phyloP scores from a whole-genome alignment of 2,329 filamentous ascomycete genomes.

The Helicocarpus griseus region DNA sequence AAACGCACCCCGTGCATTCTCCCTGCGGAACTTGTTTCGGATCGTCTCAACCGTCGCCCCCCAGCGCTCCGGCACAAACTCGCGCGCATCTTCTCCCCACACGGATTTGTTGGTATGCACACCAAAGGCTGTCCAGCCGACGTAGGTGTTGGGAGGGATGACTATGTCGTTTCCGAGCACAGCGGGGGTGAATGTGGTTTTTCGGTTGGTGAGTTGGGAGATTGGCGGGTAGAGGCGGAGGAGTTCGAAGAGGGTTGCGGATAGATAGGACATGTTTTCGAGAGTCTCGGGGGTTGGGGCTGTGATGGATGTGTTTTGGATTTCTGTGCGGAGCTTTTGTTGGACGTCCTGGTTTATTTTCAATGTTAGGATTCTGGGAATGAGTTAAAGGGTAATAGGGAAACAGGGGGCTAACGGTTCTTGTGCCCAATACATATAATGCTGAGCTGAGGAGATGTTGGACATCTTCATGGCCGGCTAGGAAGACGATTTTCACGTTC shows the following conservation, averaged over 20 bases:
- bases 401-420: not conserved
- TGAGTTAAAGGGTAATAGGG: too few relatives aligned
- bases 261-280: not conserved
- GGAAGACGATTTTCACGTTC: conserved; percentile 32
- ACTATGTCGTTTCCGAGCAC: conserved; percentile 19
- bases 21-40: conserved; percentile 17
- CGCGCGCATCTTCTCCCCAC: conserved; percentile 23
- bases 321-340: conserved; percentile 22
- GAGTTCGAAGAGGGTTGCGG: not conserved
- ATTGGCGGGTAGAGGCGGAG: conserved; percentile 43
- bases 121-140: conserved; percentile 34
- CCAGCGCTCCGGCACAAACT: conserved; percentile 31
- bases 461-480: conserved; percentile 36
- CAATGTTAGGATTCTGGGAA: not conserved
- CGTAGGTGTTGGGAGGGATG: conserved; percentile 29
- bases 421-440: conserved; percentile 18
- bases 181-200: conserved; percentile 20
- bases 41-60: conserved; percentile 23
- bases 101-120: conserved; percentile 28
- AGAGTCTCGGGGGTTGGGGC: conserved; percentile 10
- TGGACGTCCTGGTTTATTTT: conserved; percentile 17
- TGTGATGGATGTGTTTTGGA: conserved; percentile 11
- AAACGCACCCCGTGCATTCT: conserved; percentile 19
- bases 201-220: conserved; percentile 41
- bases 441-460: conserved; percentile 29